A percentile compares a stretch with the other conserved stretches of the same genome.
These are phyloP conservation scores for Trichoderma polysporum DNA, from an alignment of 2,329 filamentous ascomycete genomes.

Conservation along the genomic window DNA sequence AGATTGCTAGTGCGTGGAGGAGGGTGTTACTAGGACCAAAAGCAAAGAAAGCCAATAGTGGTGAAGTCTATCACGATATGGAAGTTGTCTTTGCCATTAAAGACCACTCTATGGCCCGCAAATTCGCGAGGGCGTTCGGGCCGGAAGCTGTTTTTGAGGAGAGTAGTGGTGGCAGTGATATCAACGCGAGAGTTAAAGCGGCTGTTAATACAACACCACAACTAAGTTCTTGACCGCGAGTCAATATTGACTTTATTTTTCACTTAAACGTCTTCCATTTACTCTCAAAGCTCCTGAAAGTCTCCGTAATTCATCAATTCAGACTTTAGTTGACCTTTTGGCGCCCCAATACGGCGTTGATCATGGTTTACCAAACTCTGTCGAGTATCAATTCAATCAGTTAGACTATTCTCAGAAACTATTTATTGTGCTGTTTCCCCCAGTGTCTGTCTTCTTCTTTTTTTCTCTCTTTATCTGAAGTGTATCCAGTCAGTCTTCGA, in stretches of 20 bases:
- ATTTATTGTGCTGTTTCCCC: background rate
- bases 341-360: background rate
- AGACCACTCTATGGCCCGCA: constrained; percentile 11
- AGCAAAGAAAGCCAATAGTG: background rate
- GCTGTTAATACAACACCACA: background rate
- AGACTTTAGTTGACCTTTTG: background rate
- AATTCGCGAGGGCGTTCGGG: constrained; percentile 18
- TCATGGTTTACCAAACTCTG: background rate
- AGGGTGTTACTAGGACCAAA: constrained; percentile 29
- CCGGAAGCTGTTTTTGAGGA: background rate
- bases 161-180: background rate
- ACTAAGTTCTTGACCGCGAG: no score
- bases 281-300: background rate
- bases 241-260: background rate
- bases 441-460: background rate
- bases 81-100: constrained; percentile 19
- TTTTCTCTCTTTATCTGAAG: background rate
- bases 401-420: background rate
- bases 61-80: constrained; percentile 14
- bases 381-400: background rate
- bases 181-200: background rate
- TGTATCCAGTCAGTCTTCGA: background rate
- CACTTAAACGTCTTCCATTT: background rate
- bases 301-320: background rate
- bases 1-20: constrained; percentile 56